Base-by-base conservation (phyloP, 208 protist genomes). In the Leishmania major region DNA sequence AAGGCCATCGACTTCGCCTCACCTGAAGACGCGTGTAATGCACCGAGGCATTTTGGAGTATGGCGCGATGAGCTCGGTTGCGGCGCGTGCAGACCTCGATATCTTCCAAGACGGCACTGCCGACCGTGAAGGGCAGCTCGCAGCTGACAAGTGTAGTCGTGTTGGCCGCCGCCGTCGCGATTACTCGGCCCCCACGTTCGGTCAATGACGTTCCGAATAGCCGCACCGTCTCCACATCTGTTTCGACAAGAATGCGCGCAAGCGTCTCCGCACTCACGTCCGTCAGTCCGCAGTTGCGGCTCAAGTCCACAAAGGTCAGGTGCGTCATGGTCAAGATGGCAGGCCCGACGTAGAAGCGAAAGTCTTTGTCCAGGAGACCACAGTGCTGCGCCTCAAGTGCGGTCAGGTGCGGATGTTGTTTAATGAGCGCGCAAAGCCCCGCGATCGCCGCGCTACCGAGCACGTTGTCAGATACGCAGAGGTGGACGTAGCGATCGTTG, bases 101-200 rank as follows among this genome's bases (percentile, higher is more conserved):
- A 8, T 69, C 51, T 37, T 90, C 84, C 69, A 91, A 51, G 60
- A 87, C 85, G 28, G 78, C 73, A 76, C 84, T 95, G 53, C 94
- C 94, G 19, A 97, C 92, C 19, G 92, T 94, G 81, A 90, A 97
- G 3, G 94, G 94, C 72, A 97, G 84, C 55, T 92, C 88, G 73
- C 91, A 88, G 67, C 84, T 79, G n/a, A 86, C 43, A 6, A 95
- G 64, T 2, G 84, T 84, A 10, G 66, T 76, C 25, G 59, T 67
- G 77, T 89, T 93, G 2, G 15, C 47, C 67, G 90, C 85, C 67
- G 92, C 45, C 0, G 90, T 88, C 0, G 66, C 80, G 53, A 93
- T 70, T 64, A 97, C 82, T 1, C 78, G 75, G 22, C 91, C 91
- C n/a, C 89, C 86, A 0, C 25, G 49, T 7, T 40, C 77, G 1